Conservation (phyloP, 2,329 filamentous ascomycete genomes). For the Neonectria coccinea region DNA sequence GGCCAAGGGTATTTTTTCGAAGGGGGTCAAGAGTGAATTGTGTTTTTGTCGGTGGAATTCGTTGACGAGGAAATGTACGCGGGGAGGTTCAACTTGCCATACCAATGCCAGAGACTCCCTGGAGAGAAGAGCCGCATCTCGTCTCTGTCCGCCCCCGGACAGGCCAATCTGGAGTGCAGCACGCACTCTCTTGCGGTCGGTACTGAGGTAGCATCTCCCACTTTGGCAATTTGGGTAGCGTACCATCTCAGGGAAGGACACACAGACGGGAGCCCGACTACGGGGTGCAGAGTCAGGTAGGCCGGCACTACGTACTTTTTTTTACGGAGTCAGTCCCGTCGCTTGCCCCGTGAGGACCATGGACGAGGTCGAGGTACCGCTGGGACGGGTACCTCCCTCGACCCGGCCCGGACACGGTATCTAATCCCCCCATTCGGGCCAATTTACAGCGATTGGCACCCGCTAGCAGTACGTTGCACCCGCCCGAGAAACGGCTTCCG, state of each 20-base stretch:
- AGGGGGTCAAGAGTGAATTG: slow-evolving; percentile 22
- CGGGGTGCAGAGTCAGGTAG: not conserved
- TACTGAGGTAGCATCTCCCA: not conserved
- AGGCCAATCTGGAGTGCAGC: not conserved
- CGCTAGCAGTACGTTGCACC: slow-evolving; percentile 9
- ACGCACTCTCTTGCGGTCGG: not conserved
- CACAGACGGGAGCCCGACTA: not conserved
- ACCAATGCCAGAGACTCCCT: not conserved
- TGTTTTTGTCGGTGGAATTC: slow-evolving; percentile 7
- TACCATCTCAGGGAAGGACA: slow-evolving; percentile 13
- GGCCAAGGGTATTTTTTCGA: slow-evolving; percentile 26
- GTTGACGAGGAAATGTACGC: slow-evolving; percentile 1
- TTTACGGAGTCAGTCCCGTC: slow-evolving; percentile 16
- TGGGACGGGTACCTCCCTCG: slow-evolving; percentile 32
- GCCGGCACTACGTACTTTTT: slow-evolving; percentile 22
- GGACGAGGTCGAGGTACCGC: slow-evolving; percentile 26
- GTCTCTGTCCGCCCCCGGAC: not conserved
- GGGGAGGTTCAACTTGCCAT: not conserved
- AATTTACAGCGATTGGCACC: slow-evolving; percentile 14
- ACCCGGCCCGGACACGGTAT: slow-evolving; percentile 28
- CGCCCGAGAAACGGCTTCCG: slow-evolving; percentile 16
- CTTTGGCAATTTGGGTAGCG: slow-evolving; percentile 1
- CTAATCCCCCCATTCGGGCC: slow-evolving; percentile 14
- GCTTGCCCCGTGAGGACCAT: slow-evolving; percentile 6
- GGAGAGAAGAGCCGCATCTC: not conserved